phyloP scores from a whole-genome alignment of 2,329 filamentous ascomycete species.

The Huntiella savannae region DNA sequence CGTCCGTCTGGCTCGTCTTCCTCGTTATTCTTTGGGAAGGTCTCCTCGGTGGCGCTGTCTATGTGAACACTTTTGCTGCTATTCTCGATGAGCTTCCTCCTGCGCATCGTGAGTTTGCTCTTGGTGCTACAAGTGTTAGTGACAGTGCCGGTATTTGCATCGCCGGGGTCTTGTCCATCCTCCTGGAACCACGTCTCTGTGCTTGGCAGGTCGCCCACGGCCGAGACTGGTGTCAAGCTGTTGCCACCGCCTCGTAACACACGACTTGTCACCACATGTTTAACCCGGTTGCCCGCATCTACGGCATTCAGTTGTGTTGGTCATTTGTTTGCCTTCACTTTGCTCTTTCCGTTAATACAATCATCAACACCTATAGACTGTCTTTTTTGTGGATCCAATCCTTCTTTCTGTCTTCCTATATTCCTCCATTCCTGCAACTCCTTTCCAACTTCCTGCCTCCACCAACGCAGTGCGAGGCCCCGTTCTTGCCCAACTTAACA shows the following conservation, averaged over 20 bases:
- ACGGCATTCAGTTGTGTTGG: not conserved
- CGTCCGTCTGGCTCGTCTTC: conserved; percentile 74
- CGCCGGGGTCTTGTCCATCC: conserved; percentile 68
- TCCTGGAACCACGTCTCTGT: conserved; percentile 65
- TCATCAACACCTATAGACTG: too few species aligned
- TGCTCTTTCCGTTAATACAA: too few species aligned
- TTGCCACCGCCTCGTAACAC: too few species aligned
- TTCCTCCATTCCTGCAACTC: too few species aligned
- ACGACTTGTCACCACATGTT: too few species aligned
- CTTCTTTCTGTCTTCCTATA: too few species aligned
- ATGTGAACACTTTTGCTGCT: conserved; percentile 89
- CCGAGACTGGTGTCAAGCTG: conserved; percentile 44
- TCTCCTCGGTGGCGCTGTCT: conserved; percentile 72
- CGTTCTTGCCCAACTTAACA: too few species aligned
- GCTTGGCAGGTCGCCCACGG: conserved; percentile 69
- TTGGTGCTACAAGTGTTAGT: conserved; percentile 78
- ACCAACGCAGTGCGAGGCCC: too few species aligned
- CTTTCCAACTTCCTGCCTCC: too few species aligned
- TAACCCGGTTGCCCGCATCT: not conserved
- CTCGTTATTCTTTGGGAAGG: conserved; percentile 85
- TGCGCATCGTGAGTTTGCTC: conserved; percentile 73
- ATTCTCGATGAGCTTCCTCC: conserved; percentile 67
- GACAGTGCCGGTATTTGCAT: conserved; percentile 83
- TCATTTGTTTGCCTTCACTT: too few species aligned
- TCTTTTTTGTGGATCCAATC: too few species aligned